Conservation (phyloP, 169 alveolate species). For the Eimeria acervulina region DNA sequence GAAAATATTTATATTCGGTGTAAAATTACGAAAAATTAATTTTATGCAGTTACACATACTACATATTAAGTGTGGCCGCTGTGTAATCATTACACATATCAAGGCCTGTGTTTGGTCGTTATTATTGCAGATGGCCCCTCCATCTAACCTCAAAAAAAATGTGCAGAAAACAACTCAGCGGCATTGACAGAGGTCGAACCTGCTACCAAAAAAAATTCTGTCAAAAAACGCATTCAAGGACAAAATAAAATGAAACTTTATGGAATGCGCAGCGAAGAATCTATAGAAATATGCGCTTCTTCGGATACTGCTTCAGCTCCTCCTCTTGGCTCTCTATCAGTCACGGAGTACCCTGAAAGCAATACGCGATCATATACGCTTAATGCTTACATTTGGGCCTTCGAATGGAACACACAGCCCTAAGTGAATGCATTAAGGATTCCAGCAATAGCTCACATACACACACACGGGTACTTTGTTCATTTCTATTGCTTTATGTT, state of each 20-base stretch:
- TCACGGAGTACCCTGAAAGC: slow-evolving; percentile 52
- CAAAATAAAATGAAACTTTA: no score
- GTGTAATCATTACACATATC: no score
- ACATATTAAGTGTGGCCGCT: no score
- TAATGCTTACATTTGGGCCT: not conserved
- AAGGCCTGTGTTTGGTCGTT: not conserved
- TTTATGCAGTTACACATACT: no score
- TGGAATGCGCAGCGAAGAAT: not conserved
- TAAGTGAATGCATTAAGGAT: not conserved
- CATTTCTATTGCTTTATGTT: no score
- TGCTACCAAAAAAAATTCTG: not conserved
- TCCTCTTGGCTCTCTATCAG: not conserved
- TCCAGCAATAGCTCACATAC: no score
- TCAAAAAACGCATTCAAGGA: no score
- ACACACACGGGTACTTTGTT: no score
- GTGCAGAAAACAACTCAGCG: not conserved
- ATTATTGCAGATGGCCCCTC: not conserved
- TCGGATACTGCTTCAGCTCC: not conserved
- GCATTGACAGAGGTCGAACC: not conserved
- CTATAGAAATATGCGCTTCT: not conserved
- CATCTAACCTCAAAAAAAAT: not conserved
- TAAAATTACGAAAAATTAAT: no score
- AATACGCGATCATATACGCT: not conserved
- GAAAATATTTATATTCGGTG: no score
- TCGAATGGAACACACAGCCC: not conserved